Percentiles rank a stretch among this genome's conserved stretches.
phyloP scores from a whole-genome alignment of 2,329 filamentous ascomycete species.

The Magnaporthales sp. region DNA sequence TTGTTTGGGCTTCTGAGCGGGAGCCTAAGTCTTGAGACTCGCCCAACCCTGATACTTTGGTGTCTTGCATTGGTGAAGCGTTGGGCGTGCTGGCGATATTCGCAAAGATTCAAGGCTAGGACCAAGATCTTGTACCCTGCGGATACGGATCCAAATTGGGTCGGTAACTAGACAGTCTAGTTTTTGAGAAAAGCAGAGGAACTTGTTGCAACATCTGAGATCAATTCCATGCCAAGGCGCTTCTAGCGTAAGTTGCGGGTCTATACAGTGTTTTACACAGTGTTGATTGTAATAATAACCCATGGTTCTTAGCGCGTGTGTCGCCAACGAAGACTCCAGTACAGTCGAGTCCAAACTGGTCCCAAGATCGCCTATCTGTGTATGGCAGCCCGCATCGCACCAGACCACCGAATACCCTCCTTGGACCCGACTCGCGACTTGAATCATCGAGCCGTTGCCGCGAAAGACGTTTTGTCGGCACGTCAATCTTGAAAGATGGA shows the following conservation, averaged over 20 bases:
- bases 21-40: neutral
- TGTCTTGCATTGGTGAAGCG: neutral
- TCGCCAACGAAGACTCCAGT: neutral
- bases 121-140: neutral
- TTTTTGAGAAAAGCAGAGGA: neutral
- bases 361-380: neutral
- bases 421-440: neutral
- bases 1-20: neutral
- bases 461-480: neutral
- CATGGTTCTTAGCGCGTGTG: neutral
- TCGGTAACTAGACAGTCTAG: neutral
- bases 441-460: neutral
- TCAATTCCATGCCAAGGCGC: neutral
- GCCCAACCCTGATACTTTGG: conserved; percentile 7
- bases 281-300: neutral
- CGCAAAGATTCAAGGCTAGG: neutral
- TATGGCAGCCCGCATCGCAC: neutral
- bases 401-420: neutral
- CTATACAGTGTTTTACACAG: neutral
- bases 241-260: neutral
- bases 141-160: neutral
- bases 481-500: conserved; percentile 1
- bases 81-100: neutral
- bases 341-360: neutral
- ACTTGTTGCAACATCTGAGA: neutral